Conservation (phyloP, 2,329 filamentous ascomycete genomes). For the Colletotrichum abscissum region DNA sequence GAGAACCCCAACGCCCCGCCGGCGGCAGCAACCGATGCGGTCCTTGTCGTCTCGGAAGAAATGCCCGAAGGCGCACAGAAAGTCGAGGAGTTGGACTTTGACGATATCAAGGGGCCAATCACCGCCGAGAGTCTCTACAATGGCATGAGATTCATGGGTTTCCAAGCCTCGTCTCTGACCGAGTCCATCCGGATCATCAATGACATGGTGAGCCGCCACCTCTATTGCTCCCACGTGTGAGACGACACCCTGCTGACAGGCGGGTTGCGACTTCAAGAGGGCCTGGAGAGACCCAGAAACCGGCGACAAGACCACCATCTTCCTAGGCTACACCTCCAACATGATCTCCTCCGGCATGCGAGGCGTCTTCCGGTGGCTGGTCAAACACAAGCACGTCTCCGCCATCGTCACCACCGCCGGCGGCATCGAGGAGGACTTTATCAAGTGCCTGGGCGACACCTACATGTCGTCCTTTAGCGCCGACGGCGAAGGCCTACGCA, state of each 20-base stretch:
- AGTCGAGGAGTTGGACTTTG: slow-evolving; percentile 93
- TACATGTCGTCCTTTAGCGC: slow-evolving; percentile 91
- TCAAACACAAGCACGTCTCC: slow-evolving; percentile 91
- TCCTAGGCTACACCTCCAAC: slow-evolving; percentile 97
- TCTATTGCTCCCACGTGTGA: neutral
- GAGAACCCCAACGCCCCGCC: slow-evolving; percentile 59
- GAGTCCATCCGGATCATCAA: slow-evolving; percentile 94
- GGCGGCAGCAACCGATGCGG: slow-evolving; percentile 77
- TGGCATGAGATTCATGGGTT: slow-evolving; percentile 88
- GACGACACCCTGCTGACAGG: slow-evolving; percentile 36
- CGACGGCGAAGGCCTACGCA: slow-evolving; percentile 79
- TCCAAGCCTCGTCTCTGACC: slow-evolving; percentile 76
- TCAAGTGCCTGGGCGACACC: slow-evolving; percentile 95
- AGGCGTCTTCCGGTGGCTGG: slow-evolving; percentile 91
- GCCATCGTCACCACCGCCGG: slow-evolving; percentile 96
- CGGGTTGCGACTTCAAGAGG: slow-evolving; percentile 57
- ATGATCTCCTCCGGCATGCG: slow-evolving; percentile 95
- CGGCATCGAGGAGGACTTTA: slow-evolving; percentile 96
- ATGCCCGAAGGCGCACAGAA: slow-evolving; percentile 82
- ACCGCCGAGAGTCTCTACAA: slow-evolving; percentile 87
- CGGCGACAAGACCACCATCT: slow-evolving; percentile 86
- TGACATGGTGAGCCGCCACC: slow-evolving; percentile 78
- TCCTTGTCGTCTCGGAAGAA: slow-evolving; percentile 85
- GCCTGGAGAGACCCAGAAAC: slow-evolving; percentile 85
- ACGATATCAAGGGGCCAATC: slow-evolving; percentile 80